These are phyloP conservation scores for Anthoceros angustus DNA, from an alignment of 225 moss, liverwort and hornwort species.

Conservation along the genomic window DNA sequence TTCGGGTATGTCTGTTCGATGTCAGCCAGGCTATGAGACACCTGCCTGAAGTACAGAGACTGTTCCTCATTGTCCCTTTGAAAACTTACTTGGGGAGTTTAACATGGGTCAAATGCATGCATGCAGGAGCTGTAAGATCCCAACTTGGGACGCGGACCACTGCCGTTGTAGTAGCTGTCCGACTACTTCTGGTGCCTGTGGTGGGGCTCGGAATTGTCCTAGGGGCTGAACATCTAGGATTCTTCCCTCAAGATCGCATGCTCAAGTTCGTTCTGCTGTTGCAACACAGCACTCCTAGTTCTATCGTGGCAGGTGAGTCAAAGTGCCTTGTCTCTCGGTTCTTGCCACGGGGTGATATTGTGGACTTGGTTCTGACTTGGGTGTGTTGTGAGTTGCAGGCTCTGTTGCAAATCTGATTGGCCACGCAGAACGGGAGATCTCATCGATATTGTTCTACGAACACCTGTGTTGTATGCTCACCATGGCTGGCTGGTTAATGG, in stretches of 20 bases:
- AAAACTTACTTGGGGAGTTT: not conserved
- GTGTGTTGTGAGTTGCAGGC: conserved; percentile 21
- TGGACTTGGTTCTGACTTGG: not conserved
- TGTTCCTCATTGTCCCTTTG: not conserved
- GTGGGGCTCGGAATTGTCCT: conserved; percentile 50
- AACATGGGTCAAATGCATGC: not conserved
- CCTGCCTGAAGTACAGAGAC: not conserved
- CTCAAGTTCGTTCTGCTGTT: conserved; percentile 86
- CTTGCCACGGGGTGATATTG: not conserved
- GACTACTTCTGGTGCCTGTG: conserved; percentile 44
- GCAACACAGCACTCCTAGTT: conserved; percentile 89
- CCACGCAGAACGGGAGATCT: conserved; percentile 84
- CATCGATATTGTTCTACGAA: conserved; percentile 81
- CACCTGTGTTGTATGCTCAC: conserved; percentile 53
- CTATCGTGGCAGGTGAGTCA: conserved; percentile 64
- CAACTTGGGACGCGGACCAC: conserved; percentile 73
- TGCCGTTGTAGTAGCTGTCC: conserved; percentile 44
- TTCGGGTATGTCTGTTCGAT: conserved; percentile 29
- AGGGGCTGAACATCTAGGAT: conserved; percentile 58
- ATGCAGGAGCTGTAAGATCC: conserved; percentile 69
- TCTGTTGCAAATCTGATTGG: conserved; percentile 71
- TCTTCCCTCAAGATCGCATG: conserved; percentile 51
- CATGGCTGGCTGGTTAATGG: conserved; percentile 69
- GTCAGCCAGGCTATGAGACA: not conserved
- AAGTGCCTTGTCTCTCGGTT: not conserved